phyloP scores from a whole-genome alignment of 176 grass and related monocot species.

The Lolium rigidum region DNA sequence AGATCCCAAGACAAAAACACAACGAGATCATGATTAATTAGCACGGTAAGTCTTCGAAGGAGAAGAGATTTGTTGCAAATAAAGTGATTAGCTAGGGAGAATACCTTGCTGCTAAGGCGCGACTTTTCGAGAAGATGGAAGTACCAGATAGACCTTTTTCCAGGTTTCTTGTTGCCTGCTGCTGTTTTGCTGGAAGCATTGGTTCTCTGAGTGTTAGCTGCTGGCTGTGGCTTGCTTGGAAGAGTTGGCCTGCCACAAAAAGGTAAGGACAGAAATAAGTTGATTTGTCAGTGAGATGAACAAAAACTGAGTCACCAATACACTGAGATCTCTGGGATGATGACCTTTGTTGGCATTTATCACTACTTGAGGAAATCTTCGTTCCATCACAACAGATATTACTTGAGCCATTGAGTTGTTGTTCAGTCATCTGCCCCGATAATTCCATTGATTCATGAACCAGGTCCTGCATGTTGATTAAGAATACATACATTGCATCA shows the following conservation, averaged over 20 bases:
- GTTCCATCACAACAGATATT: constrained; percentile 29
- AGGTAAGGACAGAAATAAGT: neutral
- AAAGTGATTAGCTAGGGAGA: no score
- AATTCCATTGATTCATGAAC: constrained; percentile 38
- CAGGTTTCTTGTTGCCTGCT: constrained; percentile 71
- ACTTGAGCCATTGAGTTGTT: constrained; percentile 35
- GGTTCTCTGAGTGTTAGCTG: constrained; percentile 39
- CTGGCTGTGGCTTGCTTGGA: constrained; percentile 62
- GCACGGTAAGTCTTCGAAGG: no score
- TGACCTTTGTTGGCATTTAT: constrained; percentile 40
- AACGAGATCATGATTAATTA: no score
- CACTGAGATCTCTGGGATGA: constrained; percentile 44
- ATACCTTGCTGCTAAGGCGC: no score
- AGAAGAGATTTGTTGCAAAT: no score
- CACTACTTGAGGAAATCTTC: constrained; percentile 32
- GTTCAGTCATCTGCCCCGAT: constrained; percentile 21
- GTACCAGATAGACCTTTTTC: no score
- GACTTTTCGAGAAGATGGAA: no score
- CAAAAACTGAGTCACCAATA: constrained; percentile 22
- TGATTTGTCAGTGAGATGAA: neutral
- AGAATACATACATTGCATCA: constrained; percentile 43
- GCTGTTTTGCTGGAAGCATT: constrained; percentile 55
- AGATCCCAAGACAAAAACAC: no score
- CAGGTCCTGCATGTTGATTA: constrained; percentile 38
- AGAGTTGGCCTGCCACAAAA: constrained; percentile 53